Conservation (phyloP, 2,329 filamentous ascomycete genomes). For the Fusarium sp. region DNA sequence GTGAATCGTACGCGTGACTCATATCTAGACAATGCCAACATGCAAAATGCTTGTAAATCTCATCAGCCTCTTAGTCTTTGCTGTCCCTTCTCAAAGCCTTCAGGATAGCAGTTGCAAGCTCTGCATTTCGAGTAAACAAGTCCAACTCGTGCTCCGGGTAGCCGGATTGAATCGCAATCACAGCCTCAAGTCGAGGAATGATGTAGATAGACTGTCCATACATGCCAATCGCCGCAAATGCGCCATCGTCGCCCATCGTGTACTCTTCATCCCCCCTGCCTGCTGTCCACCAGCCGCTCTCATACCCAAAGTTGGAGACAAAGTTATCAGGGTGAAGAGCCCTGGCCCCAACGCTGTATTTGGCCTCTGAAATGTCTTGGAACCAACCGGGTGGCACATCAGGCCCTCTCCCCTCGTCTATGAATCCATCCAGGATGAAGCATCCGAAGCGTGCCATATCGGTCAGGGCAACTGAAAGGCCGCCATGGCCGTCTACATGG, state of each 20-base stretch:
- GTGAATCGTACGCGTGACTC: no score
- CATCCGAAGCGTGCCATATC: constrained; percentile 32
- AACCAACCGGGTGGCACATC: constrained; percentile 21
- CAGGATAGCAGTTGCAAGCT: constrained; percentile 22
- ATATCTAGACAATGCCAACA: no score
- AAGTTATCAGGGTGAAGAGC: constrained; percentile 22
- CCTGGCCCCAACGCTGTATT: constrained; percentile 16
- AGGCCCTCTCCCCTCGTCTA: constrained; percentile 6
- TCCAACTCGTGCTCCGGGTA: constrained; percentile 33
- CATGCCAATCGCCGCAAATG: constrained; percentile 26
- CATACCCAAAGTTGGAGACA: constrained; percentile 25
- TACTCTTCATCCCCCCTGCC: constrained; percentile 7
- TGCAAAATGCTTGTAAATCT: no score
- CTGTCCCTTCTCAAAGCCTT: not conserved
- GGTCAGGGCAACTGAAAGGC: constrained; percentile 17
- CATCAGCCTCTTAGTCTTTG: not conserved
- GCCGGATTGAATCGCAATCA: constrained; percentile 30
- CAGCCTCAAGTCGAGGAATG: constrained; percentile 8
- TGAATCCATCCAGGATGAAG: constrained; percentile 24
- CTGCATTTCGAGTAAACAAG: constrained; percentile 21
- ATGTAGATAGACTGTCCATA: constrained; percentile 32
- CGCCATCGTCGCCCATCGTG: constrained; percentile 16
- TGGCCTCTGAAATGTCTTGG: constrained; percentile 20
- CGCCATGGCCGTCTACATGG: constrained; percentile 28
- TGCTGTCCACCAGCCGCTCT: constrained; percentile 35